These are phyloP conservation scores for Tricholoma saponaceum DNA, from an alignment of 768 basidiomycete genomes.

Conservation along the genomic window DNA sequence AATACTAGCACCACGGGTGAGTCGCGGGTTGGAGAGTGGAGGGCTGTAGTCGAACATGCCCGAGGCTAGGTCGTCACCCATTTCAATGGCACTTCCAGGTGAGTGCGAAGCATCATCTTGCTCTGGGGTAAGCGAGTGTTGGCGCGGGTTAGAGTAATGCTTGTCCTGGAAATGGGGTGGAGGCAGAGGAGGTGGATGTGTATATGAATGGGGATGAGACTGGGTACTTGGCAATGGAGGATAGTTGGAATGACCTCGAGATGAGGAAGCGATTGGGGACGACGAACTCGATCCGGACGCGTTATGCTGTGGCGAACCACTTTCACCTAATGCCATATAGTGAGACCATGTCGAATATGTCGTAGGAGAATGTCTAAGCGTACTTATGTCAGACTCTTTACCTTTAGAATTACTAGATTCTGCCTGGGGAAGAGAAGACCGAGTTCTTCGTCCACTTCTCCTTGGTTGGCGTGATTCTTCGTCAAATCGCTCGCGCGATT, in stretches of 20 bases:
- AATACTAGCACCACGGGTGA: background rate
- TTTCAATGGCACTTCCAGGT: background rate
- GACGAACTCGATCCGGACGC: slow-evolving; percentile 23
- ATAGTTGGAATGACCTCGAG: slow-evolving; percentile 4
- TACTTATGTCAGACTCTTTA: slow-evolving; percentile 24
- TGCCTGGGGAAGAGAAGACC: slow-evolving; percentile 6
- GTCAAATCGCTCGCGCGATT: slow-evolving; percentile 35
- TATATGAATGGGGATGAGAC: slow-evolving; percentile 14
- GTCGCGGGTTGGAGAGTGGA: background rate
- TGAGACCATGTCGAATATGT: slow-evolving; percentile 4
- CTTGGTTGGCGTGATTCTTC: slow-evolving; percentile 43
- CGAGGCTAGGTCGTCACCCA: background rate
- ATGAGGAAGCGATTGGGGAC: slow-evolving; percentile 6
- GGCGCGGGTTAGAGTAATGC: background rate
- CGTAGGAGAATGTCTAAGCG: background rate
- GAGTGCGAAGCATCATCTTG: background rate
- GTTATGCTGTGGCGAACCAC: slow-evolving; percentile 19
- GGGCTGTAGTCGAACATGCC: background rate
- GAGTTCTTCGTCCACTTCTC: slow-evolving; percentile 15
- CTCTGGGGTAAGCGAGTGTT: background rate
- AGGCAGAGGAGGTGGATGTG: slow-evolving; percentile 11
- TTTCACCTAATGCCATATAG: slow-evolving; percentile 5
- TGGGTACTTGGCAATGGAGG: slow-evolving; percentile 11
- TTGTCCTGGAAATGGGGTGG: slow-evolving; percentile 9
- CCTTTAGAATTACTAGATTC: slow-evolving; percentile 29